Evolutionary conservation across 2,329 filamentous ascomycete species (phyloP), one percentile per base, ranked within the genome.

Genomic region (Arthroderma uncinatum): DNA sequence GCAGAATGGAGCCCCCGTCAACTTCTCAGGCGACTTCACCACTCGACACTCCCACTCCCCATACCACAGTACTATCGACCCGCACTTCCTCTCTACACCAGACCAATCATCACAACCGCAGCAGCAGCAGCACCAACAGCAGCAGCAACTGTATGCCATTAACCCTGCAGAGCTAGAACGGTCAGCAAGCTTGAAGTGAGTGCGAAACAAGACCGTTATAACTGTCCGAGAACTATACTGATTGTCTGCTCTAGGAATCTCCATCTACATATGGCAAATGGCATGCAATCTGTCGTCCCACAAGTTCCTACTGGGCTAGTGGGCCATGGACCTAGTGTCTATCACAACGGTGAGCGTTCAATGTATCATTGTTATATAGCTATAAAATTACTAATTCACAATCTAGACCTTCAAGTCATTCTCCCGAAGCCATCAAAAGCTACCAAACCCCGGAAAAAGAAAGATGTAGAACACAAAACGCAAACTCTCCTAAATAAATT

Each of bases 41-140:
- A 62, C 64, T 10, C 57, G 60, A 23, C 59, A 63, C 16, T 58
- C 60, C 2, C 60, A 57, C 47, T 59, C 67, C 14, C 56, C 60
- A 12, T 67, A 65, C 44, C 67, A 71, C 56, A 68, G 66, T 33
- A 73, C 71, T 3, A 74, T 74, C 50, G 68, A 74, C 53, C 72
- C 72, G 0, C 70, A 71, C 33, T 73, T 69, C 39, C 65, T 74
- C 4, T 68, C 67, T 7, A 37, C 64, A 4, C 57, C 59, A 2
- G 52, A 55, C 8, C 57, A 59, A 25, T 10, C 54, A 21, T 28
- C 21, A 2, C 54, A 56, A 19, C 54, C 19, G 21, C 53, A 47
- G 25, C 54, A 47, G 34, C 39, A 47, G 12, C 54, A 55, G n/a
- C 28, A 36, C 21, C 47, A 52, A 16, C 50, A 52, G 23, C 48